Conservation (phyloP, 2,329 filamentous ascomycete genomes). For the Bipolaris gigantea region DNA sequence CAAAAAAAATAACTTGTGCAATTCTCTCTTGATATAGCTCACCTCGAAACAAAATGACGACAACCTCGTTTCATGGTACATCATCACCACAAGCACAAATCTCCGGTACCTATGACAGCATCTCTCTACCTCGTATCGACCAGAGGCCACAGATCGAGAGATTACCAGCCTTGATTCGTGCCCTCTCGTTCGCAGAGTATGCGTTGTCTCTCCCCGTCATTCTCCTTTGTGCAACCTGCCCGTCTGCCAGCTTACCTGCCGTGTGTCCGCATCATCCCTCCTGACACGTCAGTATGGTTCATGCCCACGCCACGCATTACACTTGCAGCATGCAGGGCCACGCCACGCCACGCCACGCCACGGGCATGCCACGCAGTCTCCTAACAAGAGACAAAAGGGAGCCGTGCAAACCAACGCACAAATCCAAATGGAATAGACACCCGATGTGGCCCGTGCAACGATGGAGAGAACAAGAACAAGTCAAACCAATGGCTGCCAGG, state of each 20-base stretch:
- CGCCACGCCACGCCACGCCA: background rate
- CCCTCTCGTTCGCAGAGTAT: constrained; percentile 25
- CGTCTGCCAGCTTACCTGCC: background rate
- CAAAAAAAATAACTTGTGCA: background rate
- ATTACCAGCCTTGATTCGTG: constrained; percentile 16
- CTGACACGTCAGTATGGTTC: constrained; percentile 43
- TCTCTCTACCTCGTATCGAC: background rate
- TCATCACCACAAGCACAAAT: background rate
- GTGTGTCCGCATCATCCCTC: background rate
- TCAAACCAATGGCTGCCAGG: background rate
- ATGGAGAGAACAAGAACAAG: too few species aligned
- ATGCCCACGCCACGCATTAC: constrained; percentile 19
- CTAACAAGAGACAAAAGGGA: background rate
- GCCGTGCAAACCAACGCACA: background rate
- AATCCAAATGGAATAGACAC: background rate
- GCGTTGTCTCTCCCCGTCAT: constrained; percentile 19
- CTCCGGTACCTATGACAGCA: background rate
- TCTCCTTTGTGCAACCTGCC: background rate
- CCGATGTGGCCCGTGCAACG: background rate
- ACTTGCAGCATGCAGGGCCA: background rate
- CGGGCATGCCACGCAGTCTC: background rate
- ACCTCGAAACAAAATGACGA: background rate
- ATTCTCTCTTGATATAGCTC: background rate
- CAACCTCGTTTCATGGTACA: background rate
- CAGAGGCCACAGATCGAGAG: background rate